Evolutionary conservation across 83 land plant species (phyloP), one percentile per base, ranked within the genome.

Genomic region (Diphasiastrum complanatum): DNA sequence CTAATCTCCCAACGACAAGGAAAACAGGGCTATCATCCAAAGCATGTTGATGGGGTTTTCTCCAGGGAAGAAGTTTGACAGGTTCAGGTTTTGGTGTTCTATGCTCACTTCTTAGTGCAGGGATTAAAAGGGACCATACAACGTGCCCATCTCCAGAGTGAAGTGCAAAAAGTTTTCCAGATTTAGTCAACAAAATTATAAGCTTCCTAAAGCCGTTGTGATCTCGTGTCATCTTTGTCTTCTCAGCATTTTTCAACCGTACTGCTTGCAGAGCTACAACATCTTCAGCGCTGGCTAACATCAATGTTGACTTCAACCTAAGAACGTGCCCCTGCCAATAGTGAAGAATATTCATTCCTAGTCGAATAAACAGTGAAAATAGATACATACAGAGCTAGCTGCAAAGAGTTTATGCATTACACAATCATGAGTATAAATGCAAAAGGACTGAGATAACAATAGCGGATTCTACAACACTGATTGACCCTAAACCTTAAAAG

Each of bases 221-320:
- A 48, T 63, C 66, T 23, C 29, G 66, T 3, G 5, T 29, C 57
- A 63, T 23, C 19, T 47, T 28, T 4, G 47, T 27, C 47, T 28
- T 24, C 2, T 31, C 66, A 29, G 32, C 28, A 2, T 29, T 47
- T 12, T 63, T 48, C 28, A 45, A 2, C 8, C 47, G 24, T 3
- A 48, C 1, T 2, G 56, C 29, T 26, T 6, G 33, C 32, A n/a
- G 24, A 24, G 3, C 36, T 5, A 28, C 51, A 4, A 14, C 16
- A 2, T 33, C 47, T 29, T 47, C 60, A 57, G 88, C 69, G 37
- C 65, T 82, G 32, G 99, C 99, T 69, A 93, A 79, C 29, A 45
- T 47, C 5, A 63, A 2, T 14, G 22, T 33, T 3, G 60, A 22
- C 43, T 45, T 27, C 26, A 63, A 47, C 28, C 57, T 18, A 5